Evolutionary conservation across 1,284 basidiomycete genomes (phyloP).

Genomic region (Clitocybe nebularis): DNA sequence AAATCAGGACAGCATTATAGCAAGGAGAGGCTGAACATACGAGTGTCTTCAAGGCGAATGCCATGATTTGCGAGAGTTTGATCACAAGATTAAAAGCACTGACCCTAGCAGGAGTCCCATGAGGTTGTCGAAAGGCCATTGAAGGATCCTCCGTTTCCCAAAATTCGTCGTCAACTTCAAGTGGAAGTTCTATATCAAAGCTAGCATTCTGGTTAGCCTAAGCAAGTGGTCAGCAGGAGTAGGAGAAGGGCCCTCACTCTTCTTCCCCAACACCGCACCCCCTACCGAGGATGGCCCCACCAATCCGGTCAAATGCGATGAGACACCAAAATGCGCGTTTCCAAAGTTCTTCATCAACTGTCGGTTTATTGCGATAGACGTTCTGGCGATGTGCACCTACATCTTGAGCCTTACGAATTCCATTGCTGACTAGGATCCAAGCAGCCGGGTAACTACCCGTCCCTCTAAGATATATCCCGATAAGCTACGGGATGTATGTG

Average conservation of each 20-base stretch:
- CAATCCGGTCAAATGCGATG: slow-evolving; percentile 59
- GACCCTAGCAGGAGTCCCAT: slow-evolving; percentile 54
- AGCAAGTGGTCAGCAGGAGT: slow-evolving; percentile 7
- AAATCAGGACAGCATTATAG: slow-evolving; percentile 8
- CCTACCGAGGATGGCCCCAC: slow-evolving; percentile 66
- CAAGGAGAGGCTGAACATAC: slow-evolving; percentile 35
- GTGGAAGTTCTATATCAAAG: slow-evolving; percentile 74
- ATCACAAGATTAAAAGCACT: slow-evolving; percentile 65
- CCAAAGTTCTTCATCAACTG: slow-evolving; percentile 65
- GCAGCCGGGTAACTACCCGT: slow-evolving; percentile 54
- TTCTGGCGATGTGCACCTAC: slow-evolving; percentile 63
- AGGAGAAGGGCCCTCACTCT: slow-evolving; percentile 50
- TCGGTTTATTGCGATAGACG: slow-evolving; percentile 42
- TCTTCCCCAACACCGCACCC: slow-evolving; percentile 72
- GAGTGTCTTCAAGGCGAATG: slow-evolving; percentile 67
- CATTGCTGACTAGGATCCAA: slow-evolving; percentile 67
- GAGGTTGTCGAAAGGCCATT: slow-evolving; percentile 37
- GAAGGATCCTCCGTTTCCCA: slow-evolving; percentile 23
- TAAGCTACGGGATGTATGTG: slow-evolving; percentile 28
- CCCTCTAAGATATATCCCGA: slow-evolving; percentile 48
- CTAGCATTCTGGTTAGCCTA: slow-evolving; percentile 30
- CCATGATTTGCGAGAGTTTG: slow-evolving; percentile 68
- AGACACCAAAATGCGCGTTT: slow-evolving; percentile 78
- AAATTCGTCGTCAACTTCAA: slow-evolving; percentile 85
- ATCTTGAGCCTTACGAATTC: slow-evolving; percentile 68